Conservation (phyloP, 371 early-diverging fungal genomes). For the Rhizopus delemar region DNA sequence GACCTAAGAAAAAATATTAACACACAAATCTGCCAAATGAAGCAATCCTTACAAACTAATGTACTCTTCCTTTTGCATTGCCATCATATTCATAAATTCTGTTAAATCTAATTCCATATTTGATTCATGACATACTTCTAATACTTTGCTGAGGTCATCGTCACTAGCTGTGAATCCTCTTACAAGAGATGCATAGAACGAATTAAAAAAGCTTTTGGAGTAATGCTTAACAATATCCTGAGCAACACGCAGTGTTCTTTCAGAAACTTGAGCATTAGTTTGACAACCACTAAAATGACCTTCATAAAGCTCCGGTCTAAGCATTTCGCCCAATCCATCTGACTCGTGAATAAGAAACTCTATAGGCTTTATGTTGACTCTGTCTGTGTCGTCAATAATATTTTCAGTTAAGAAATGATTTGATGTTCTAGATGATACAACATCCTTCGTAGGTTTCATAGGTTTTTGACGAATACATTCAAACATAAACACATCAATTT, state of each 20-base stretch:
- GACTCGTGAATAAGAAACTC: slow-evolving; percentile 40
- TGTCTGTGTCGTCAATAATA: slow-evolving; percentile 11
- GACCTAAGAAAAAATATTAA: background rate
- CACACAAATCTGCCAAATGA: background rate
- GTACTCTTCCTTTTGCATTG: slow-evolving; percentile 44
- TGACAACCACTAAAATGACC: slow-evolving; percentile 31
- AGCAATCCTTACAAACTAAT: slow-evolving; percentile 36
- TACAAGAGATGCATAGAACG: slow-evolving; percentile 64
- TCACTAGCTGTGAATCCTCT: slow-evolving; percentile 57
- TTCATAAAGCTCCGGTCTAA: slow-evolving; percentile 37
- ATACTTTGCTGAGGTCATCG: slow-evolving; percentile 58
- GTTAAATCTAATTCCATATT: slow-evolving; percentile 74
- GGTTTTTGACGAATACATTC: slow-evolving; percentile 65
- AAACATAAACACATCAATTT: slow-evolving; percentile 50
- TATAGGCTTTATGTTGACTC: slow-evolving; percentile 23
- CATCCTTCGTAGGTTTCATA: slow-evolving; percentile 33
- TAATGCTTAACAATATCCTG: slow-evolving; percentile 46
- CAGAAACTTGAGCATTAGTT: slow-evolving; percentile 28
- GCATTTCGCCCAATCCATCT: slow-evolving; percentile 40
- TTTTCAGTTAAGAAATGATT: slow-evolving; percentile 10
- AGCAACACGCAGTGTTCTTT: slow-evolving; percentile 36
- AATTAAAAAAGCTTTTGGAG: slow-evolving; percentile 62
- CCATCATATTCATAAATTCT: slow-evolving; percentile 65
- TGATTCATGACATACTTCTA: slow-evolving; percentile 61
- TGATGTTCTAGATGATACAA: background rate